Base-by-base conservation (phyloP, 208 protist species). In the Phytomonas sp. region DNA sequence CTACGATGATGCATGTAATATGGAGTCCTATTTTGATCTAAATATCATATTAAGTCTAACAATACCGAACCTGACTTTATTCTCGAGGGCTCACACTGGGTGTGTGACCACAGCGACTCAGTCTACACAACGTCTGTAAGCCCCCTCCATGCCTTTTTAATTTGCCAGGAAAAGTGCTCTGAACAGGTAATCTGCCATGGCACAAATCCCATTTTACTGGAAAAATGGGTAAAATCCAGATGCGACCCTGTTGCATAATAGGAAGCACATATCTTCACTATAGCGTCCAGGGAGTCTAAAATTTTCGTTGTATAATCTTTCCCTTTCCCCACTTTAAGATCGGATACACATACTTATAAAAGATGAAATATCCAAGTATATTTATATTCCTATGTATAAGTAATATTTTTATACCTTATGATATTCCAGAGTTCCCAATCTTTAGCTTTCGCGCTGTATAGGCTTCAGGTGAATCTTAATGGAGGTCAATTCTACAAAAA, bases 31-130 rank as follows among this genome's bases (percentile, higher is more conserved):
- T n/a, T n/a, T n/a, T n/a, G n/a, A n/a, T n/a, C n/a, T n/a, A n/a
- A n/a, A n/a, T n/a, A n/a, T n/a, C n/a, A n/a, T n/a, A n/a, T n/a
- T n/a, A n/a, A n/a, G n/a, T n/a, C n/a, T n/a, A n/a, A n/a, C n/a
- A n/a, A n/a, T n/a, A n/a, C n/a, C n/a, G n/a, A n/a, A n/a, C n/a
- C n/a, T n/a, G n/a, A n/a, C n/a, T n/a, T n/a, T n/a, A 42, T 61
- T 2, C 78, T 77, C 29, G 66, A 74, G 37, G 85, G 87, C 59
- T 37, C 67, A 37, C 85, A 84, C 71, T 91, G 85, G 84, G 32
- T 87, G 23, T 67, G 78, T 29, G 78, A 78, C 16, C 16, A 56
- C 19, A 26, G 2, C 6, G 45, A 26, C 60, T 60, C 71, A 45
- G 72, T 75, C 16, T 67, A 70, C 0, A 69, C 66, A 10, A 52